phyloP scores from a whole-genome alignment of 305 asterid species.

The Solanum chacoense region DNA sequence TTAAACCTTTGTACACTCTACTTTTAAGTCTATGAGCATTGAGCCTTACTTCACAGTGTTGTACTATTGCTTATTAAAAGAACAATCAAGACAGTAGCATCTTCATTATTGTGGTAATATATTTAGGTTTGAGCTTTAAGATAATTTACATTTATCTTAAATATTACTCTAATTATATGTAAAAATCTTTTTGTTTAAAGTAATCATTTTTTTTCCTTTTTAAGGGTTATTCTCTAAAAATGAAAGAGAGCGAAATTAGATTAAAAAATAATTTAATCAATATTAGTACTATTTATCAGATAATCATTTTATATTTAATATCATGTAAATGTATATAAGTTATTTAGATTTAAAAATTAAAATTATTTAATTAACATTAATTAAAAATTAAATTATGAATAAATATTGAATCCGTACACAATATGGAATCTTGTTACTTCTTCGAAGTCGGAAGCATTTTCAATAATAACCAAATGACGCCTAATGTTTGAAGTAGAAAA shows the following conservation, averaged over 20 bases:
- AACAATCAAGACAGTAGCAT: background rate
- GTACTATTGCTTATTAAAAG: background rate
- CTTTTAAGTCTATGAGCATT: background rate
- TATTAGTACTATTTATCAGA: background rate
- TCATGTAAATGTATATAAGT: background rate
- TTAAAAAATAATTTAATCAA: too few relatives aligned
- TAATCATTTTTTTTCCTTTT: background rate
- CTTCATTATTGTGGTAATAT: background rate
- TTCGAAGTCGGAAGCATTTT: background rate
- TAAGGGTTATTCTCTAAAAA: background rate
- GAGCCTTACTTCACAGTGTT: background rate
- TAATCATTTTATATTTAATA: too few relatives aligned
- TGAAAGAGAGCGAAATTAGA: background rate
- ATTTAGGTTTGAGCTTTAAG: background rate
- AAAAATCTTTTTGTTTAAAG: background rate
- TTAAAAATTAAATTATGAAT: too few relatives aligned
- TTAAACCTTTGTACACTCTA: background rate
- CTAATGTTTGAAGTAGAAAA: background rate
- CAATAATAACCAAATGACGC: background rate
- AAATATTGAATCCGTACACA: background rate
- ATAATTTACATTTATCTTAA: background rate
- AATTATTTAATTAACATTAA: too few relatives aligned
- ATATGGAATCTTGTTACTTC: background rate
- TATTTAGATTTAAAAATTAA: too few relatives aligned
- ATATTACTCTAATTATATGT: too few relatives aligned